Evolutionary conservation across 345 rosid species (phyloP).

Genomic region (Lumnitzera littorea): DNA sequence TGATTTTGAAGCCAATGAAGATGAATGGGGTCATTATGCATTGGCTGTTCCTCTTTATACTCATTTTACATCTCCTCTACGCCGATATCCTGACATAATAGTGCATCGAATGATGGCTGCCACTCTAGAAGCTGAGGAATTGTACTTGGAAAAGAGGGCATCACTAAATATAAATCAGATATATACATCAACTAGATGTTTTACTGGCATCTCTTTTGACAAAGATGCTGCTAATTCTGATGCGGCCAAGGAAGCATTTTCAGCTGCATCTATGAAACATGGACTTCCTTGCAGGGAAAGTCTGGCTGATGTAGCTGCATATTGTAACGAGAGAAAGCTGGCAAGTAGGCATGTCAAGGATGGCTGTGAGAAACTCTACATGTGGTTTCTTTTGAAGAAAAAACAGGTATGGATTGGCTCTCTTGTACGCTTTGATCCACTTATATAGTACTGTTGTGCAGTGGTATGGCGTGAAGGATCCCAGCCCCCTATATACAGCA

Average conservation of each 20-base stretch:
- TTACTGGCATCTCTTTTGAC: slow-evolving; percentile 51
- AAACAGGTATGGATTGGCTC: slow-evolving; percentile 36
- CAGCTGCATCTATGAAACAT: slow-evolving; percentile 52
- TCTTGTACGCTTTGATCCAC: background rate
- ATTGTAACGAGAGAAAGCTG: slow-evolving; percentile 60
- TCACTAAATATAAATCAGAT: slow-evolving; percentile 6
- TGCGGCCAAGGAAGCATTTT: slow-evolving; percentile 51
- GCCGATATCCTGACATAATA: slow-evolving; percentile 81
- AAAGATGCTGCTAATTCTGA: slow-evolving; percentile 48
- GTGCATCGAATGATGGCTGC: slow-evolving; percentile 90
- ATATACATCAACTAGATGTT: slow-evolving; percentile 26
- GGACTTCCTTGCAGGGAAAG: slow-evolving; percentile 41
- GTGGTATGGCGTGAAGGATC: too few relatives aligned
- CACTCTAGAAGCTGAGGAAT: slow-evolving; percentile 67
- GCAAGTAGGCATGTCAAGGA: slow-evolving; percentile 74
- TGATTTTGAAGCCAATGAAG: slow-evolving; percentile 35
- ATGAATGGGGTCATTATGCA: slow-evolving; percentile 82
- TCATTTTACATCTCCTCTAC: slow-evolving; percentile 88
- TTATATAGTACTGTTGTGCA: background rate
- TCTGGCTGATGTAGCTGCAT: slow-evolving; percentile 49
- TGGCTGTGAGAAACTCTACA: slow-evolving; percentile 70
- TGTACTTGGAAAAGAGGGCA: slow-evolving; percentile 23
- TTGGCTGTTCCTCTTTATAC: slow-evolving; percentile 78
- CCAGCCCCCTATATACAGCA: too few relatives aligned
- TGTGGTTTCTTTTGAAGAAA: slow-evolving; percentile 73